phyloP scores from a whole-genome alignment of 768 basidiomycete species.

The Lactarius hatsudake region DNA sequence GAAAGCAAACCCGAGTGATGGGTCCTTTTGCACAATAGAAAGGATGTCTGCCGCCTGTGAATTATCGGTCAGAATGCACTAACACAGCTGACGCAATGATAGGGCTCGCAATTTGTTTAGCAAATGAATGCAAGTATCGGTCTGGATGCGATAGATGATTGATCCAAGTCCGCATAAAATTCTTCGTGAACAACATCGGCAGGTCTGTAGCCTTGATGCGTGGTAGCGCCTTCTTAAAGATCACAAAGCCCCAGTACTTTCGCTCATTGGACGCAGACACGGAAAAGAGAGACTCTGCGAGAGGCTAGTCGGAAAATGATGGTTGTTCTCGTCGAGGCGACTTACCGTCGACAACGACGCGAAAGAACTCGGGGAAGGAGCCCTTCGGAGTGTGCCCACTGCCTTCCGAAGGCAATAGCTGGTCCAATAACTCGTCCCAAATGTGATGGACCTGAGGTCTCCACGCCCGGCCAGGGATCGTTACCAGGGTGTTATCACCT shows the following conservation, averaged over 20 bases:
- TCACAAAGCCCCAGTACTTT: conserved; percentile 95
- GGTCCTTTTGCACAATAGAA: conserved; percentile 67
- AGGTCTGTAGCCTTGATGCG: conserved; percentile 63
- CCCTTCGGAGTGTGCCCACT: conserved; percentile 43
- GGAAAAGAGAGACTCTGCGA: conserved; percentile 80
- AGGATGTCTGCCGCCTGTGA: conserved; percentile 72
- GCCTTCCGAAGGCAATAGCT: conserved; percentile 54
- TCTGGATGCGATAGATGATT: conserved; percentile 90
- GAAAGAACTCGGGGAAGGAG: conserved; percentile 88
- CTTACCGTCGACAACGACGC: conserved; percentile 86
- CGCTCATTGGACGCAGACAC: conserved; percentile 80
- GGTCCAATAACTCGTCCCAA: conserved; percentile 82
- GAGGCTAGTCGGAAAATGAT: conserved; percentile 10
- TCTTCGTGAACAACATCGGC: conserved; percentile 88
- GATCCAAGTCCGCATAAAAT: conserved; percentile 96
- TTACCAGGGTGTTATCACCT: conserved; percentile 49
- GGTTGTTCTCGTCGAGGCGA: not conserved
- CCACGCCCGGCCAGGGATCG: conserved; percentile 61
- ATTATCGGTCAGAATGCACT: not conserved
- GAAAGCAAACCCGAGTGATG: conserved; percentile 78
- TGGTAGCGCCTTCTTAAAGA: conserved; percentile 77
- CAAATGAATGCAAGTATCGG: conserved; percentile 86
- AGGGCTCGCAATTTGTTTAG: conserved; percentile 69
- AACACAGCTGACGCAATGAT: conserved; percentile 8
- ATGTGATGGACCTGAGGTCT: conserved; percentile 90